phyloP scores from a whole-genome alignment of 2,329 filamentous ascomycete species.

The Mycosphaerella sp. region DNA sequence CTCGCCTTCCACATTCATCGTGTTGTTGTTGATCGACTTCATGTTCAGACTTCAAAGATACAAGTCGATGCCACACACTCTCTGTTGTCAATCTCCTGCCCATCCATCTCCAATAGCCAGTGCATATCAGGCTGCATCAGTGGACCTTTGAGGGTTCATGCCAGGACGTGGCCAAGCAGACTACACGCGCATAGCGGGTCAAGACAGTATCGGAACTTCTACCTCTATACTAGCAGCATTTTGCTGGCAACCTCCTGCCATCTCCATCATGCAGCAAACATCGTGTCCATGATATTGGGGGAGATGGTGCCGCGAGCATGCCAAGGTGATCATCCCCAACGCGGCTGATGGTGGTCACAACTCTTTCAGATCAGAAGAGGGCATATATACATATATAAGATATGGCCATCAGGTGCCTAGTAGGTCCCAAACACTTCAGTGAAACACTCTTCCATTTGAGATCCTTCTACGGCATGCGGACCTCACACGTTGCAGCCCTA shows the following conservation, averaged over 20 bases:
- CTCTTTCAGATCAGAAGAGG: background rate
- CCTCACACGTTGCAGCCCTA: constrained; percentile 8
- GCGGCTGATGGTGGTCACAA: background rate
- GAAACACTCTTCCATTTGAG: background rate
- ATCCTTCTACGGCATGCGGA: constrained; percentile 2
- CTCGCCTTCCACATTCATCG: constrained; percentile 1
- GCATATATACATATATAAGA: background rate
- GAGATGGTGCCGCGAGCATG: background rate
- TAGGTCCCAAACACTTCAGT: background rate
- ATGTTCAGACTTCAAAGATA: background rate
- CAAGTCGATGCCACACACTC: background rate
- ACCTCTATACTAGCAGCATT: background rate
- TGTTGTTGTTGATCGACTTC: too few species aligned
- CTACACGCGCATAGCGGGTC: background rate
- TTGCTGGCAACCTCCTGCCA: background rate
- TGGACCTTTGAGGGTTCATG: background rate
- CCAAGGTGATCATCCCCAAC: background rate
- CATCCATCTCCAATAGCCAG: background rate
- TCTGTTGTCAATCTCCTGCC: background rate
- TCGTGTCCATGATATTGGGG: background rate
- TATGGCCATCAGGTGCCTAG: background rate
- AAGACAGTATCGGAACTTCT: background rate
- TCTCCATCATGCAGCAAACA: background rate
- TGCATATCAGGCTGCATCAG: background rate
- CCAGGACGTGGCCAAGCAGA: background rate